phyloP scores from a whole-genome alignment of 2,329 filamentous ascomycete genomes.

The Fusarium longipes region DNA sequence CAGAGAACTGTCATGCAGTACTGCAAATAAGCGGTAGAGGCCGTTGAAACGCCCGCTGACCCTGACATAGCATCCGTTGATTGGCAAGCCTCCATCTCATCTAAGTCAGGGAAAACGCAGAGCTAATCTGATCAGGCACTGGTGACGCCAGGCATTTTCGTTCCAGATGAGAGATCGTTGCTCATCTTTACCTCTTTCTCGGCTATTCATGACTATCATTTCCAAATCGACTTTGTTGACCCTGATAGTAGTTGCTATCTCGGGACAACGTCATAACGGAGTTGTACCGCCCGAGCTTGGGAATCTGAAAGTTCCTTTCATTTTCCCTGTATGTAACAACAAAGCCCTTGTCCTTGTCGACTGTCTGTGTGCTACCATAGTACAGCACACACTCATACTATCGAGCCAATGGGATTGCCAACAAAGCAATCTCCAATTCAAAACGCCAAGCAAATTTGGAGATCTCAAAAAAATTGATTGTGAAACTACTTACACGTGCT shows the following conservation, averaged over 20 bases:
- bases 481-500: conserved; percentile 31
- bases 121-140: conserved; percentile 29
- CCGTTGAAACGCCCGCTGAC: conserved; percentile 31
- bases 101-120: neutral
- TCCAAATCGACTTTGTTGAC: conserved; percentile 3
- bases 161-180: conserved; percentile 27
- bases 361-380: conserved; percentile 1
- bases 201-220: conserved; percentile 7
- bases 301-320: neutral
- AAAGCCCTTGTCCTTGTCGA: conserved; percentile 23
- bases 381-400: conserved; percentile 19
- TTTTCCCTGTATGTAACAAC: conserved; percentile 2
- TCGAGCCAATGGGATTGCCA: conserved; percentile 27
- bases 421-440: conserved; percentile 28
- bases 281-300: neutral
- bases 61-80: conserved; percentile 6
- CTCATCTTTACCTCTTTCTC: neutral
- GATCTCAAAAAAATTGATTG: conserved; percentile 4
- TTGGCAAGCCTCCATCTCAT: conserved; percentile 21
- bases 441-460: conserved; percentile 23
- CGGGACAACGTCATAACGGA: conserved; percentile 13
- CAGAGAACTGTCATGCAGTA: conserved; percentile 1
- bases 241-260: neutral
- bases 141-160: conserved; percentile 25
- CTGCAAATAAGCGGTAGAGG: conserved; percentile 1